Base-by-base conservation (phyloP, 2,329 filamentous ascomycete genomes). In the Xylariomycetidae sp. region DNA sequence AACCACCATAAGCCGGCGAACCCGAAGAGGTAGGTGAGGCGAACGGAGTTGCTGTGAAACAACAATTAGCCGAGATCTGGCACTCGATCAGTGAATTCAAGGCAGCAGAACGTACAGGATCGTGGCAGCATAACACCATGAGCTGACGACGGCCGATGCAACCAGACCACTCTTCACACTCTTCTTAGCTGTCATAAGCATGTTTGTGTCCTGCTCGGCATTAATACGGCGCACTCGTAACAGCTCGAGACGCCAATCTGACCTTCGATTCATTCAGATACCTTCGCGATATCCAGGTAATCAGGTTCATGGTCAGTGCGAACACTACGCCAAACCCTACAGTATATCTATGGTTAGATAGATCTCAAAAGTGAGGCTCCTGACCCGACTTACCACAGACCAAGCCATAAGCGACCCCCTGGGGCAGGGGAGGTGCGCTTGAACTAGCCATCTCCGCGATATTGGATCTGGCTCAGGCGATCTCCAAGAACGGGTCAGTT, bases 1-100 rank as follows among this genome's bases (percentile, higher is more conserved):
- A 37, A 40, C 37, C 37, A 40, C 37, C 37, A 40, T 4, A 40
- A 19, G 8, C 34, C 37, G 4, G 37, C 37, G 25, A 40, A 40
- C 9, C 37, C 37, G 19, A 28, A 40, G 7, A 40, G 25, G 18
- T 40, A 37, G 13, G 37, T 37, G 17, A 40, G 16, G 5, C 37
- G 29, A 7, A 32, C 34, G 10, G 29, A 33, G 34, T 27, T 34
- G 14, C 25, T 28, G 25, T 10, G 6, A 12, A 12, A 14, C 10
- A 12, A 14, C 7, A 15, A 6, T n/a, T 29, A 16, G n/a, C 6
- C 12, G 19, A 7, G 14, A 22, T 13, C n/a, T 26, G 10, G 10
- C 12, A 13, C 15, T n/a, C 11, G 19, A n/a, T 26, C 15, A 7
- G n/a, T 11, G n/a, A 16, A 11, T 10, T 9, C 5, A 7, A 9